Evolutionary conservation across 1,139 yeast species (phyloP).

Genomic region (Diutina sp.): DNA sequence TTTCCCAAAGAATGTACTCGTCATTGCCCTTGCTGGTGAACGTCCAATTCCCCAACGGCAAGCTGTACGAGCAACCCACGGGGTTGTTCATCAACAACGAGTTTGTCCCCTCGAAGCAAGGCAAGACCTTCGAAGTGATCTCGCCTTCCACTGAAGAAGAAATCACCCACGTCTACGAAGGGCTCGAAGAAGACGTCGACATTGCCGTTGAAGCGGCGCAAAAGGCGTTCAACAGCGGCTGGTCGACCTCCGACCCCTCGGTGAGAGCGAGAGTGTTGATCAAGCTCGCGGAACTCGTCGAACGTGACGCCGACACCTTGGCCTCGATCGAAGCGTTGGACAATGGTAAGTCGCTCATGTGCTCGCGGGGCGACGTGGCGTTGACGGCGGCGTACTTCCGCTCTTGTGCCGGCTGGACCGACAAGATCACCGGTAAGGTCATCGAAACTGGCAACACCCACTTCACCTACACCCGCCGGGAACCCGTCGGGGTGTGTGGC

Average conservation of each 20-base stretch:
- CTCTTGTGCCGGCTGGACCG: constrained; percentile 16
- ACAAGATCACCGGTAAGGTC: constrained; percentile 13
- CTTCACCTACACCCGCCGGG: constrained; percentile 26
- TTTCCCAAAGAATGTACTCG: constrained; percentile 5
- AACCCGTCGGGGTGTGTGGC: constrained; percentile 74
- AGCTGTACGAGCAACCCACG: constrained; percentile 42
- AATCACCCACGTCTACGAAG: constrained; percentile 41
- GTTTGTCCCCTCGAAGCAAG: constrained; percentile 34
- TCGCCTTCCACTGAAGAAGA: constrained; percentile 47
- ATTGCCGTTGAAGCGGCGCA: constrained; percentile 46
- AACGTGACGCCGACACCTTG: constrained; percentile 9
- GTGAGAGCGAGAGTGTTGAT: constrained; percentile 8
- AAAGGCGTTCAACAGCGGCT: constrained; percentile 25
- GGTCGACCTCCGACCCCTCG: constrained; percentile 9
- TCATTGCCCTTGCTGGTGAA: constrained; percentile 8
- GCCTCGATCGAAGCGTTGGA: constrained; percentile 10
- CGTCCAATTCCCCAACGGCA: constrained; percentile 8
- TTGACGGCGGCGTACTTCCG: constrained; percentile 12
- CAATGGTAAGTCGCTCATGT: constrained; percentile 9
- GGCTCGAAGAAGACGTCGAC: constrained; percentile 44
- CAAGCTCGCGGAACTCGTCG: constrained; percentile 9
- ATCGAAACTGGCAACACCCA: constrained; percentile 14
- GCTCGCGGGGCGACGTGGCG: constrained; percentile 10
- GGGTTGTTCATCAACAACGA: constrained; percentile 25
- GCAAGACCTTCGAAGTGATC: constrained; percentile 38